phyloP scores from a whole-genome alignment of 306 rosid genomes.

The Vigna radiata region DNA sequence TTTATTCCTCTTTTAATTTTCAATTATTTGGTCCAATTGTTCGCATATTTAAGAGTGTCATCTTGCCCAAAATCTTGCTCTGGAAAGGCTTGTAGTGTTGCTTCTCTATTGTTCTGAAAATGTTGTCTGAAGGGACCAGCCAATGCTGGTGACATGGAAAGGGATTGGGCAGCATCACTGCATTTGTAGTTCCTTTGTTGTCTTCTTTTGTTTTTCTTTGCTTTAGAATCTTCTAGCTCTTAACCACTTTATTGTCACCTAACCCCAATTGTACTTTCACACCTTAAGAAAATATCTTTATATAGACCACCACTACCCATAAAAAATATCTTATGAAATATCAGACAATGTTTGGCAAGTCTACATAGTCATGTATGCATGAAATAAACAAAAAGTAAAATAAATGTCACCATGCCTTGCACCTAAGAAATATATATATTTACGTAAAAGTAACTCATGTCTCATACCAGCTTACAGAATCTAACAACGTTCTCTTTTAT shows the following conservation, averaged over 20 bases:
- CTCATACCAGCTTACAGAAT: slow-evolving; percentile 16
- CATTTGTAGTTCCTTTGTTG: neutral
- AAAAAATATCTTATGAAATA: slow-evolving; percentile 13
- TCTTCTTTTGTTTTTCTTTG: neutral
- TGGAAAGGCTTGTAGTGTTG: slow-evolving; percentile 6
- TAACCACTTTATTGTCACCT: neutral
- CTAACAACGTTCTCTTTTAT: slow-evolving; percentile 12
- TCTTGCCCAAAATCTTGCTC: neutral
- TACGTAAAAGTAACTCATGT: slow-evolving; percentile 15
- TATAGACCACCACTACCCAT: neutral
- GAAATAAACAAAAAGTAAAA: slow-evolving; percentile 11
- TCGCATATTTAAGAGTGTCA: neutral
- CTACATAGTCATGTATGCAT: slow-evolving; percentile 9
- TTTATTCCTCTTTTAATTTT: slow-evolving; percentile 8
- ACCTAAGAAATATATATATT: slow-evolving; percentile 4
- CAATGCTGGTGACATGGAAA: neutral
- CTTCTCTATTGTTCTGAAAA: neutral
- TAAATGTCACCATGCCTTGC: slow-evolving; percentile 4
- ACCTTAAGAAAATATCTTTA: neutral
- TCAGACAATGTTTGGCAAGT: slow-evolving; percentile 16
- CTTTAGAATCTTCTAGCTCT: neutral
- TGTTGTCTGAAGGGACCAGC: neutral
- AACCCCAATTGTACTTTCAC: neutral
- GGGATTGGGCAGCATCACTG: neutral
- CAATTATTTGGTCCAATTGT: slow-evolving; percentile 24